Evolutionary conservation across 495 filamentous ascomycete genomes (phyloP).

Genomic region (Podospora appendiculata): DNA sequence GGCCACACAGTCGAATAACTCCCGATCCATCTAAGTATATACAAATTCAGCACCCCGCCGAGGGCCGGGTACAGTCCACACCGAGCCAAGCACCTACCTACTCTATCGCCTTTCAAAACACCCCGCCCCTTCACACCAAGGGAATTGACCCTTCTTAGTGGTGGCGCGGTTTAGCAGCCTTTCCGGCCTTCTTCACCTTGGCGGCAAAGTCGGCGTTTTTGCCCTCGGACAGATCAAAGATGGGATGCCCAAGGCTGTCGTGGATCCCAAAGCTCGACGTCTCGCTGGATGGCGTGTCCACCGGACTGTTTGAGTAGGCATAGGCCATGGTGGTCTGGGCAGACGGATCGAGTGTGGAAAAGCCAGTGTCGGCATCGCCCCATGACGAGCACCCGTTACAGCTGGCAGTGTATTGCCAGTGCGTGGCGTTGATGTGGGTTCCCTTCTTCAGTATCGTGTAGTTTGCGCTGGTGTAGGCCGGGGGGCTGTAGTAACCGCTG

Average conservation of each 20-base stretch:
- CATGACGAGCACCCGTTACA: conserved; percentile 37
- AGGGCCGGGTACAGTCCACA: too few relatives aligned
- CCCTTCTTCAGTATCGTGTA: conserved; percentile 35
- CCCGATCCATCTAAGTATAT: neutral
- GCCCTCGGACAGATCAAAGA: conserved; percentile 27
- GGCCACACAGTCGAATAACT: neutral
- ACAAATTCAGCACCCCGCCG: neutral
- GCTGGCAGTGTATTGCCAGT: conserved; percentile 36
- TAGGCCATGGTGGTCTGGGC: conserved; percentile 32
- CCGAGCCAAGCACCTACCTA: too few relatives aligned
- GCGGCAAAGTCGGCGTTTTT: conserved; percentile 21
- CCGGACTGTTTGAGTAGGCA: conserved; percentile 26
- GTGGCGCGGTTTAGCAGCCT: neutral
- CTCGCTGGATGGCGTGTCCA: conserved; percentile 25
- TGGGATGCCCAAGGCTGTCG: conserved; percentile 36
- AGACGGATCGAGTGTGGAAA: conserved; percentile 27
- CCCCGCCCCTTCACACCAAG: neutral
- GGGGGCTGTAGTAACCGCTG: conserved; percentile 39
- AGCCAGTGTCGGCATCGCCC: conserved; percentile 34
- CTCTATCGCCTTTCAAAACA: neutral
- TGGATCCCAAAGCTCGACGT: conserved; percentile 36
- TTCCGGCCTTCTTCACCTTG: conserved; percentile 8
- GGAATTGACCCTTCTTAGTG: too few relatives aligned
- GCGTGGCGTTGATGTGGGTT: conserved; percentile 36
- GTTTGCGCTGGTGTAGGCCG: conserved; percentile 20